These are phyloP conservation scores for Psidium guajava DNA, from an alignment of 345 rosid species.

Conservation along the genomic window DNA sequence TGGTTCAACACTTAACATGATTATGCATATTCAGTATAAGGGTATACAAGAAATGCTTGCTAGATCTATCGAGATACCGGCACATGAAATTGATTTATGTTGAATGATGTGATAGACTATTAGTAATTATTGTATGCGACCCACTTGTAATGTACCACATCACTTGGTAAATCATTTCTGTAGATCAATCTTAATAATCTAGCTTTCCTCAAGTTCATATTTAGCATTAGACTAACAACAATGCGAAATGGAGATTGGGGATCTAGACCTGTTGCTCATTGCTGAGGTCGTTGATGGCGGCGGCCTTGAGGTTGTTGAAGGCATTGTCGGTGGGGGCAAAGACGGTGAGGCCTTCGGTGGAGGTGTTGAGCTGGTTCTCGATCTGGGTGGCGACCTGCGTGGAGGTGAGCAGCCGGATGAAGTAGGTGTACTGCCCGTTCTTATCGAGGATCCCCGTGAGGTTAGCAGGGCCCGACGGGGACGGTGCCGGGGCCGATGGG, in stretches of 20 bases:
- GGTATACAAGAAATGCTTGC: no score
- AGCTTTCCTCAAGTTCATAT: background rate
- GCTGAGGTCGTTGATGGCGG: slow-evolving; percentile 35
- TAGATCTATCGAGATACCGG: no score
- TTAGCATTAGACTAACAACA: background rate
- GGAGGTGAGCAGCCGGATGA: slow-evolving; percentile 40
- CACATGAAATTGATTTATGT: background rate
- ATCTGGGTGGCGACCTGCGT: slow-evolving; percentile 53
- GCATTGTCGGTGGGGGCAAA: slow-evolving; percentile 88
- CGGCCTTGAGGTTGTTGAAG: slow-evolving; percentile 52
- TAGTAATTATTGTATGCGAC: background rate
- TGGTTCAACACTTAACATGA: background rate
- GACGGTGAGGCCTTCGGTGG: slow-evolving; percentile 67
- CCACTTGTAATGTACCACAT: background rate
- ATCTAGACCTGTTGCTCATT: slow-evolving; percentile 17
- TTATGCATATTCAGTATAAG: background rate
- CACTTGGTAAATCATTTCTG: background rate
- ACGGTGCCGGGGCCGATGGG: slow-evolving; percentile 40
- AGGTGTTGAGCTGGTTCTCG: slow-evolving; percentile 54
- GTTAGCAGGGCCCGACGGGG: slow-evolving; percentile 49
- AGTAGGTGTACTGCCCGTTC: slow-evolving; percentile 45
- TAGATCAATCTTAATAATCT: background rate
- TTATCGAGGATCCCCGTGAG: slow-evolving; percentile 66
- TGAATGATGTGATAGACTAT: background rate
- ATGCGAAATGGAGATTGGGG: slow-evolving; percentile 25